Percentiles rank a stretch among this genome's conserved stretches.
Conservation (phyloP, 805 yeast species). For the Wickerhamomyces queroliae region DNA sequence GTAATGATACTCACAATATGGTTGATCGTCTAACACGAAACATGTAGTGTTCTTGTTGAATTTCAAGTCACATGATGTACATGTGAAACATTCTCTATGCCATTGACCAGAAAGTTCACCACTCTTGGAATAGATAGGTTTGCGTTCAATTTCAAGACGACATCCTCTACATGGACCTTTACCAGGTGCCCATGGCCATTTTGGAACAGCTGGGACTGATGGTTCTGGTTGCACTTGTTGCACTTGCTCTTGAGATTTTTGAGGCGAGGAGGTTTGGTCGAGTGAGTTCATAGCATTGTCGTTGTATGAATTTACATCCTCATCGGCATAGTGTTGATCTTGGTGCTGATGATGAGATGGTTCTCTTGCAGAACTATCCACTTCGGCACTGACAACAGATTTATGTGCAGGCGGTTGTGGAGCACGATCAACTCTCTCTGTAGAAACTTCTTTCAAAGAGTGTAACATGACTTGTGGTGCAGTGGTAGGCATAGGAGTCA, state of each 20-base stretch:
- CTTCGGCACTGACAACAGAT: neutral
- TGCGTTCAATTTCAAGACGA: conserved; percentile 43
- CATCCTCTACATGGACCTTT: conserved; percentile 83
- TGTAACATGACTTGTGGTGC: conserved; percentile 10
- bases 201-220: neutral
- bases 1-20: conserved; percentile 76
- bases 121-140: conserved; percentile 78
- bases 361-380: conserved; percentile 1
- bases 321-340: neutral
- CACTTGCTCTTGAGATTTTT: conserved; percentile 1
- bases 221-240: neutral
- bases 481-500: conserved; percentile 6
- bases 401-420: neutral
- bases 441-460: conserved; percentile 10
- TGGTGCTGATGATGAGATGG: neutral
- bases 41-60: conserved; percentile 60
- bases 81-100: conserved; percentile 85
- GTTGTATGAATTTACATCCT: no score
- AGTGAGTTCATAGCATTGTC: no score
- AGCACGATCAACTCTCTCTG: conserved; percentile 4
- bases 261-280: no score
- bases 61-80: conserved; percentile 52
- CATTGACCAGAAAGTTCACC: conserved; percentile 85
- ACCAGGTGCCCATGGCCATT: conserved; percentile 43
- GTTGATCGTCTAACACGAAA: conserved; percentile 73